Evolutionary conservation across 345 rosid genomes (phyloP), one percentile per base, ranked within the genome.

Genomic region (Xanthoceras sorbifolium): DNA sequence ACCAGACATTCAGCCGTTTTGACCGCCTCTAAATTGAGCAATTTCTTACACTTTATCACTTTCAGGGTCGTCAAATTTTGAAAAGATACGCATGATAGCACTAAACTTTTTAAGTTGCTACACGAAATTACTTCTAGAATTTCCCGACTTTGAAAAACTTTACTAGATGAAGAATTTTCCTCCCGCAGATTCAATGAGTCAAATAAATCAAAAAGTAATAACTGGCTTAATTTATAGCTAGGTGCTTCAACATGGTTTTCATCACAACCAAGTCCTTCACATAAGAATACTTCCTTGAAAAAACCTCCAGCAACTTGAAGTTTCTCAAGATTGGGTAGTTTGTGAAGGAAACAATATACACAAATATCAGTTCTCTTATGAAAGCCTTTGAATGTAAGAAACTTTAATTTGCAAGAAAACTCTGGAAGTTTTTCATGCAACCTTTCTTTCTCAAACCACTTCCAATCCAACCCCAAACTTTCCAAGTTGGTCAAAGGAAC

Each of bases 1-100:
- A 48, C 48, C 5, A 78, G n/a, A 44, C 72, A 67, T 73, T 75
- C 66, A 17, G 82, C 84, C 0, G 72, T 60, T 22, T 75, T 60
- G 29, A 50, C 5, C 14, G 70, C n/a, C 7, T 77, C 6, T 42
- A 85, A 77, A 26, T 38, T 20, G 5, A 22, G 2, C 40, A 80
- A 57, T 52, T n/a, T 61, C 8, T 77, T 14, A 15, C 87, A 82
- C 9, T 54, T 20, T 1, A 31, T 48, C 28, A 77, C 77, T 2
- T 69, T 3, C 15, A 83, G 14, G 67, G 44, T n/a, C 0, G 62
- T 67, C 23, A 82, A 50, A 46, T 75, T 77, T 11, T n/a, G 9
- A 2, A 85, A 76, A 32, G 76, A 67, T 20, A 34, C 22, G 0
- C 62, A 57, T 0, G 79, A 57, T 31, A 76, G 78, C 17, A 59